phyloP scores from a whole-genome alignment of 805 yeast genomes.

The Spathaspora arborariae region DNA sequence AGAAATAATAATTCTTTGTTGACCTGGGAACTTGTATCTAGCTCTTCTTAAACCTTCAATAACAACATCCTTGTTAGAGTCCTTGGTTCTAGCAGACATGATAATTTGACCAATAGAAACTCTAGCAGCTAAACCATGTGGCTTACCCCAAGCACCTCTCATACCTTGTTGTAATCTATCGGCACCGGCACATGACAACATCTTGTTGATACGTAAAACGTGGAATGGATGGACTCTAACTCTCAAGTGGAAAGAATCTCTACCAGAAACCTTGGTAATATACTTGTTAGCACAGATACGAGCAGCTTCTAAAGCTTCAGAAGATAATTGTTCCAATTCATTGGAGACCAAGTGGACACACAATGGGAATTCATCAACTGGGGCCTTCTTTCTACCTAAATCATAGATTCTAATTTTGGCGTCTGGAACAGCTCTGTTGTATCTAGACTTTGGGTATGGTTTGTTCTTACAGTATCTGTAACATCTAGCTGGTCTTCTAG shows the following conservation, averaged over 20 bases:
- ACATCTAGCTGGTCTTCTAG: constrained; percentile 99
- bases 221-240: constrained; percentile 99
- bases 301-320: constrained; percentile 99
- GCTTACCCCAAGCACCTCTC: constrained; percentile 99
- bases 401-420: constrained; percentile 98
- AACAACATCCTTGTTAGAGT: constrained; percentile 94
- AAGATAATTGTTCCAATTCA: constrained; percentile 98
- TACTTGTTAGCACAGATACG: constrained; percentile 99
- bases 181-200: constrained; percentile 99
- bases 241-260: constrained; percentile 99
- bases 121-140: constrained; percentile 99
- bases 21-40: constrained; percentile 99
- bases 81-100: constrained; percentile 98
- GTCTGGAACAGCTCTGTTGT: constrained; percentile 99
- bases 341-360: constrained; percentile 99
- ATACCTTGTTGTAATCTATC: constrained; percentile 99
- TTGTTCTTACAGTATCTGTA: constrained; percentile 99
- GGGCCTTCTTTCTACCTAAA: constrained; percentile 99
- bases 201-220: constrained; percentile 99
- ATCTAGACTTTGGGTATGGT: constrained; percentile 99
- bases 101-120: constrained; percentile 98
- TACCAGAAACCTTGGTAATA: constrained; percentile 95
- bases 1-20: constrained; percentile 97
- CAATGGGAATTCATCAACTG: constrained; percentile 99
- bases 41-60: constrained; percentile 99